A percentile compares a stretch with the other conserved stretches of the same genome.
These are phyloP conservation scores for Gossypium rotundifolium DNA, from an alignment of 345 rosid genomes.

Conservation along the genomic window DNA sequence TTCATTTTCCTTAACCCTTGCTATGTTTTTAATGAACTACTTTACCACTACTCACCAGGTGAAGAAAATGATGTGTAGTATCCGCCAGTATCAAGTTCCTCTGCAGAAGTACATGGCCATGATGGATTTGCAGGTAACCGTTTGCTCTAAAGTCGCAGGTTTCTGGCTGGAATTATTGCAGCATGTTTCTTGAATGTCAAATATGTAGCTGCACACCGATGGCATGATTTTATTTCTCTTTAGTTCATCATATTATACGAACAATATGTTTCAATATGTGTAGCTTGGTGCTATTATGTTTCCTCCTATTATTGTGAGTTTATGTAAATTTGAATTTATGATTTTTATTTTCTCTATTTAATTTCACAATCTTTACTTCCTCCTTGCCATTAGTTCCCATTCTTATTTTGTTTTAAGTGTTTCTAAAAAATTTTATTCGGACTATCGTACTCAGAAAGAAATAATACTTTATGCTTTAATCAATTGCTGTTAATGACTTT, in stretches of 20 bases:
- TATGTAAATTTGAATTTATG: neutral
- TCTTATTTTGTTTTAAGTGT: neutral
- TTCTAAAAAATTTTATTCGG: neutral
- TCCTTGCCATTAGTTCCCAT: neutral
- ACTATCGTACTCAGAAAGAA: neutral
- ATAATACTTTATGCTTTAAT: neutral
- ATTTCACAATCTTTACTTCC: neutral
- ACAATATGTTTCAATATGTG: neutral
- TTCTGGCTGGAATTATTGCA: neutral
- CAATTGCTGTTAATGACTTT: neutral
- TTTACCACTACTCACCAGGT: slow-evolving; percentile 36
- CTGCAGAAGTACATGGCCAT: slow-evolving; percentile 89
- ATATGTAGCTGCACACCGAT: neutral
- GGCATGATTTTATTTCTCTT: neutral
- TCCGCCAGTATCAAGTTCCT: slow-evolving; percentile 87
- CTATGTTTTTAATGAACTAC: slow-evolving; percentile 1
- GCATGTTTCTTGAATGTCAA: neutral
- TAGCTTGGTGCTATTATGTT: neutral
- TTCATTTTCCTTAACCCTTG: neutral
- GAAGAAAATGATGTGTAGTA: slow-evolving; percentile 77
- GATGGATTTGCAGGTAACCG: slow-evolving; percentile 91
- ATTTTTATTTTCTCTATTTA: neutral
- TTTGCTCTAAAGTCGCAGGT: neutral
- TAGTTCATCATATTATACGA: neutral
- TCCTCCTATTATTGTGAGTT: neutral